Conservation (phyloP, 129 eudicot species). For the Artemisia annua region DNA sequence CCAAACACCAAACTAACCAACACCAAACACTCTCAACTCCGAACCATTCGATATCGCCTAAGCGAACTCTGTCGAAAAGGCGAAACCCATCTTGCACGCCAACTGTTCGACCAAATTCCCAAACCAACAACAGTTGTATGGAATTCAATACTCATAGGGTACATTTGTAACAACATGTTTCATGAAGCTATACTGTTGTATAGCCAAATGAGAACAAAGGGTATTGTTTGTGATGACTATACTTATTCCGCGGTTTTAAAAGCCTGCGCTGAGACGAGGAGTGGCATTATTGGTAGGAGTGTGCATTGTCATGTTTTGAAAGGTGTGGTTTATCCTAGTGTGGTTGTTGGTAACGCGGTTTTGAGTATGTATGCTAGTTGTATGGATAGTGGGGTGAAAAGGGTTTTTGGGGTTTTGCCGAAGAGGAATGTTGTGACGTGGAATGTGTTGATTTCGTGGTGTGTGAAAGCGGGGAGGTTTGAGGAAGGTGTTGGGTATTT, state of each 20-base stretch:
- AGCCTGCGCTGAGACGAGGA: too few relatives aligned
- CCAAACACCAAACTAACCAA: too few relatives aligned
- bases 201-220: too few relatives aligned
- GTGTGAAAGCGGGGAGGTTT: slow-evolving; percentile 50
- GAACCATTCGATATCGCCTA: slow-evolving; percentile 62
- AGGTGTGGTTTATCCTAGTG: too few relatives aligned
- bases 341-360: too few relatives aligned
- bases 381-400: too few relatives aligned
- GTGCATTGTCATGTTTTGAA: too few relatives aligned
- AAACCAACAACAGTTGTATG: slow-evolving; percentile 86
- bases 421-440: slow-evolving; percentile 44
- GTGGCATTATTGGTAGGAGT: too few relatives aligned
- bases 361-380: too few relatives aligned
- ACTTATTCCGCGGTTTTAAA: too few relatives aligned
- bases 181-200: slow-evolving; percentile 45
- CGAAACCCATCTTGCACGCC: slow-evolving; percentile 73
- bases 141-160: slow-evolving; percentile 88
- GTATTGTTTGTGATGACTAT: too few relatives aligned
- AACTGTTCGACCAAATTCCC: slow-evolving; percentile 86
- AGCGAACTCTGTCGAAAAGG: slow-evolving; percentile 72
- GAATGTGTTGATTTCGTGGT: slow-evolving; percentile 86
- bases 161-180: slow-evolving; percentile 72
- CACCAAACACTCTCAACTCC: slow-evolving; percentile 31
- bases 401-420: too few relatives aligned
- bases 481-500: slow-evolving; percentile 55